These are phyloP conservation scores for Fusarium liriodendri DNA, from an alignment of 2,329 filamentous ascomycete genomes.

Conservation along the genomic window DNA sequence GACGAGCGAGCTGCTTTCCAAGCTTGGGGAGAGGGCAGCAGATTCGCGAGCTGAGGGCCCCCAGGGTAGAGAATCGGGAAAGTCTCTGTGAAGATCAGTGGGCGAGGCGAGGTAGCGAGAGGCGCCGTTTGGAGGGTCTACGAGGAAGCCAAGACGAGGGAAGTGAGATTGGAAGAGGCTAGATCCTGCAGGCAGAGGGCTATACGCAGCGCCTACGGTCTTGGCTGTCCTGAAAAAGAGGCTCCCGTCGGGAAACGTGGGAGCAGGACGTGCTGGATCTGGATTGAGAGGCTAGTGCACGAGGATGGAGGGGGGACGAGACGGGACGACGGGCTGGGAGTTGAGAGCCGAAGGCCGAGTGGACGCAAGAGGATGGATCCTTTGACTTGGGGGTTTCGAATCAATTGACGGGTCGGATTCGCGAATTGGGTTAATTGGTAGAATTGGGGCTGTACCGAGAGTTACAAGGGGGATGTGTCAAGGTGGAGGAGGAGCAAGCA, in stretches of 20 bases:
- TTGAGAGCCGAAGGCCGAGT: not conserved
- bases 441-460: not conserved
- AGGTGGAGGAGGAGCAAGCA: not conserved
- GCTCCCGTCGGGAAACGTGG: not conserved
- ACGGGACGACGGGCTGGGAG: not conserved
- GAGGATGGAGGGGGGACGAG: not conserved
- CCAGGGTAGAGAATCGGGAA: slow-evolving; percentile 3
- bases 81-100: slow-evolving; percentile 13
- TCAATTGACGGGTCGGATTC: not conserved
- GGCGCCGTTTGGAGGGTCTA: not conserved
- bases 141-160: not conserved
- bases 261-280: slow-evolving; percentile 1
- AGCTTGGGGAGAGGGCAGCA: not conserved
- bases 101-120: slow-evolving; percentile 11
- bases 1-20: slow-evolving; percentile 6
- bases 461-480: not conserved
- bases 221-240: not conserved
- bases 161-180: slow-evolving; percentile 4
- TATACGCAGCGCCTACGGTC: not conserved
- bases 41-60: slow-evolving; percentile 33
- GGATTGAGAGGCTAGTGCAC: not conserved
- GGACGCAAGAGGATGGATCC: not conserved
- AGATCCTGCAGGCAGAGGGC: slow-evolving; percentile 28
- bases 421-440: not conserved
- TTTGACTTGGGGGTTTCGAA: not conserved